Percentiles rank a stretch among this genome's conserved stretches.
These are phyloP conservation scores for Ceriops tagal DNA, from an alignment of 345 rosid species.

Conservation along the genomic window DNA sequence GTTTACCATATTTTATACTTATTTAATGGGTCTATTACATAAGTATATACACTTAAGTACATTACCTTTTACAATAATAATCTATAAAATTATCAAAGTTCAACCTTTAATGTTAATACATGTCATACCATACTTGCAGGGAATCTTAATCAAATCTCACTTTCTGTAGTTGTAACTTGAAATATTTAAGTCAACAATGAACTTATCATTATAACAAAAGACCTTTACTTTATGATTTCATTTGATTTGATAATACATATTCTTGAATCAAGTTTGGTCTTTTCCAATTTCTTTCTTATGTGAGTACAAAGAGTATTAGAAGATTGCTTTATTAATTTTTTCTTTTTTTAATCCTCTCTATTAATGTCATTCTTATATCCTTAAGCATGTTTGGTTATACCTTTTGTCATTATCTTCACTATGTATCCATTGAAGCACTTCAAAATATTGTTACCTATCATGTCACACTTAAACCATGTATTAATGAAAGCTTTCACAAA, in stretches of 20 bases:
- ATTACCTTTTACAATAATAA: no score
- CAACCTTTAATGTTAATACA: no score
- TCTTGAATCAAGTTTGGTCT: not conserved
- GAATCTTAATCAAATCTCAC: no score
- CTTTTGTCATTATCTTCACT: not conserved
- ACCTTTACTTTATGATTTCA: not conserved
- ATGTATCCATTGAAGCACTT: not conserved
- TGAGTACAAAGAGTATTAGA: not conserved
- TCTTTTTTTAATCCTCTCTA: not conserved
- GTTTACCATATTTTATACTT: no score
- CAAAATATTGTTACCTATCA: not conserved
- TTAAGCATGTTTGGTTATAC: not conserved
- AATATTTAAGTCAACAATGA: not conserved
- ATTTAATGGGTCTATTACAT: no score
- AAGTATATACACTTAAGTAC: no score
- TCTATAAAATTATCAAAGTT: no score
- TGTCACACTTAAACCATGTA: not conserved
- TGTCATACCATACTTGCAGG: no score
- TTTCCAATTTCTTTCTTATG: not conserved
- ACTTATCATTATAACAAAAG: not conserved
- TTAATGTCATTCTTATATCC: not conserved
- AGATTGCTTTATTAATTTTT: not conserved
- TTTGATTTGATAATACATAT: not conserved
- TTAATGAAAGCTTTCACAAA: not conserved
- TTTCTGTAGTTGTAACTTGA: no score